Conservation (phyloP, 1,284 basidiomycete species). For the Puccinia polysora region DNA sequence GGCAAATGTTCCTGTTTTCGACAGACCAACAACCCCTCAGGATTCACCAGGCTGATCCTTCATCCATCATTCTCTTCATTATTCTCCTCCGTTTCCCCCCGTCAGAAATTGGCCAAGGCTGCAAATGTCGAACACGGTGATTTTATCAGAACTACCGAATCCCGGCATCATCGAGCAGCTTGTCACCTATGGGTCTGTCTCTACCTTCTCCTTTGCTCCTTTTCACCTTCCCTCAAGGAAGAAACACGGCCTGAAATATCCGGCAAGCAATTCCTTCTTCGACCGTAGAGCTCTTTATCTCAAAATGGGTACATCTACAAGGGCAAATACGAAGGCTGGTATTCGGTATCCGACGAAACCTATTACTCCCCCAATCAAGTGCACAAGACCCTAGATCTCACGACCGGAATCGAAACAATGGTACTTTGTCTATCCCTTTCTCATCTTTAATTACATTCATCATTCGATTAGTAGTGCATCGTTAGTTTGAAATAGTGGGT, state of each 20-base stretch:
- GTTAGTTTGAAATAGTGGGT: not conserved
- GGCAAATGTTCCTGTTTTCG: too few relatives aligned
- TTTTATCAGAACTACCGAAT: constrained; percentile 53
- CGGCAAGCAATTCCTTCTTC: not conserved
- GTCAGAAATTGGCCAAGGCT: constrained; percentile 49
- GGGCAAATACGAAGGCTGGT: constrained; percentile 52
- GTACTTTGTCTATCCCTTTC: constrained; percentile 5
- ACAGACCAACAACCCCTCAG: too few relatives aligned
- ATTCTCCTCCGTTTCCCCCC: not conserved
- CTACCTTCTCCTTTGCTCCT: not conserved
- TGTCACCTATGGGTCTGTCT: constrained; percentile 49
- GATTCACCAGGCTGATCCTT: too few relatives aligned
- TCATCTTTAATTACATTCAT: not conserved
- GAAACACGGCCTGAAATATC: not conserved
- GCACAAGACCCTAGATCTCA: constrained; percentile 40
- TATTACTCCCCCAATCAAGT: constrained; percentile 52
- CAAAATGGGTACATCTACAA: constrained; percentile 50
- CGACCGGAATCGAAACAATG: constrained; percentile 46
- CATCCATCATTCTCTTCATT: not conserved
- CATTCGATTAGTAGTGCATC: constrained; percentile 14
- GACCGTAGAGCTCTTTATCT: constrained; percentile 41
- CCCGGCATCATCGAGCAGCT: constrained; percentile 49
- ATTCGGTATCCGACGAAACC: constrained; percentile 53
- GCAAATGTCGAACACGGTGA: constrained; percentile 47
- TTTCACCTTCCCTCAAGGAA: not conserved